phyloP scores from a whole-genome alignment of 257 asterid genomes.

The Salvia splendens region DNA sequence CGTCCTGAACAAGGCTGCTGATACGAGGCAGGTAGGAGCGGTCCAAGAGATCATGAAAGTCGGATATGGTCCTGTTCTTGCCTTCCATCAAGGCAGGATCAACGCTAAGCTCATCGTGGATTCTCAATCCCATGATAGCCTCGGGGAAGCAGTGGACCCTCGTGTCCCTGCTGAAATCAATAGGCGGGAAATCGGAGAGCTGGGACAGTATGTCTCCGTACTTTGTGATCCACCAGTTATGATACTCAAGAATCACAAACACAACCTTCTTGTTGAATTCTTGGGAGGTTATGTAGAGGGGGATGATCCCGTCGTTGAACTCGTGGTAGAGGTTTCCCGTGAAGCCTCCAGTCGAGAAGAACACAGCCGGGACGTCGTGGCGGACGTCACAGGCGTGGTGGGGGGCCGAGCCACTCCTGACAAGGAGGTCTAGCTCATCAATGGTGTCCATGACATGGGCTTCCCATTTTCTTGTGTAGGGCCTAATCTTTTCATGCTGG shows the following conservation, averaged over 20 bases:
- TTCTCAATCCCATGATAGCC: slow-evolving; percentile 65
- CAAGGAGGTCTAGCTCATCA: slow-evolving; percentile 59
- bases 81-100: slow-evolving; percentile 49
- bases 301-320: slow-evolving; percentile 88
- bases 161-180: slow-evolving; percentile 54
- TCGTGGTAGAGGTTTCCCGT: slow-evolving; percentile 96
- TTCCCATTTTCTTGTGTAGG: slow-evolving; percentile 94
- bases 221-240: slow-evolving; percentile 85
- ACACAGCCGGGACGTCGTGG: slow-evolving; percentile 78
- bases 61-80: slow-evolving; percentile 46
- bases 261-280: slow-evolving; percentile 62
- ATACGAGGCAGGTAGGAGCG: slow-evolving; percentile 77
- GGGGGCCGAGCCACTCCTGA: slow-evolving; percentile 28
- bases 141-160: slow-evolving; percentile 80
- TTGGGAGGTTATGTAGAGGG: slow-evolving; percentile 79
- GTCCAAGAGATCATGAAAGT: slow-evolving; percentile 59
- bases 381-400: slow-evolving; percentile 61
- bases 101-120: slow-evolving; percentile 72
- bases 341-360: slow-evolving; percentile 92
- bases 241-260: slow-evolving; percentile 78
- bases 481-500: slow-evolving; percentile 67
- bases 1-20: slow-evolving; percentile 49
- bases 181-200: slow-evolving; percentile 64
- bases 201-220: slow-evolving; percentile 66
- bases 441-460: slow-evolving; percentile 55